Base-by-base conservation (phyloP, 2,329 filamentous ascomycete genomes). In the Pseudogymnoascus sp. region DNA sequence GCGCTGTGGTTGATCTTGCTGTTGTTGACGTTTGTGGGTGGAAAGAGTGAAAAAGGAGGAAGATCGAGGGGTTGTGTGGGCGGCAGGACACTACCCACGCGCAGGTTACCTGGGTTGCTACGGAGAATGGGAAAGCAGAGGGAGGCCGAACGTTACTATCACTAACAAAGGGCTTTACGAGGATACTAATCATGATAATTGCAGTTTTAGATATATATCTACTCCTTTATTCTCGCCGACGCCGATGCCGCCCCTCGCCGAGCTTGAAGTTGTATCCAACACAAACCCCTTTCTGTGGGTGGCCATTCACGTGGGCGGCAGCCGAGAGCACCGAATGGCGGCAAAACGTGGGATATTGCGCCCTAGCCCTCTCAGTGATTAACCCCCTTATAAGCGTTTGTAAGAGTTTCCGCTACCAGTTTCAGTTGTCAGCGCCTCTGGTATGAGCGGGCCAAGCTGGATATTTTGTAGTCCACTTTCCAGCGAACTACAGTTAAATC, bases 251-350 rank as follows among this genome's bases (percentile, higher is more conserved):
- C 23, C 16, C 7, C 49, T 18, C n/a, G n/a, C 28, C 49, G 49
- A 55, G n/a, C 49, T 18, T 55, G 49, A 55, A 55, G 49, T 55
- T 55, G 33, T 55, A 49, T 28, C 41, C 41, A 11, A 23, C 45
- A 52, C n/a, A 14, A 52, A 2, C 49, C 49, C 28, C n/a, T 28
- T 28, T 31, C 16, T 52, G 14, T 5, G n/a, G 12, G 23, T 16
- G 43, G 12, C 7, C 12, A 28, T 49, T n/a, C 43, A 49, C 43
- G 14, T 52, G 6, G 14, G 25, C 25, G 23, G 14, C 8, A 14
- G n/a, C 7, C 3, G 25, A 52, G 45, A 16, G 21, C 45, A 4
- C 49, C 28, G 28, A 55, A 18, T 18, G 33, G 28, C 28, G n/a
- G 25, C 49, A 55, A 12, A 55, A 1, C 16, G n/a, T 33, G 28